phyloP scores from a whole-genome alignment of 805 yeast genomes.

The Candida patagonica region DNA sequence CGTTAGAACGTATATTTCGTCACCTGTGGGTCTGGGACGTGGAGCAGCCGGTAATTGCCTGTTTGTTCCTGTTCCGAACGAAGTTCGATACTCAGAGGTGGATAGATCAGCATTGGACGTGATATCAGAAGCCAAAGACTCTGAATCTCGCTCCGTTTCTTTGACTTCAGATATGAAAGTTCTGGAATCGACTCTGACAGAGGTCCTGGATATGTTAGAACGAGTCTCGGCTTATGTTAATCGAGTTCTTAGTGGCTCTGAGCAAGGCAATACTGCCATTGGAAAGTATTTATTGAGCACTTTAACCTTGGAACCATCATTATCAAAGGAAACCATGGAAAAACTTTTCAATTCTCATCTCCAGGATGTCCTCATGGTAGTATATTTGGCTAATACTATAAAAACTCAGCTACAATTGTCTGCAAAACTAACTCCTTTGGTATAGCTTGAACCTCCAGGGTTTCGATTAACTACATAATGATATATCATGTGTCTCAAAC shows the following conservation, averaged over 20 bases:
- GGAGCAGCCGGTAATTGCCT: constrained; percentile 38
- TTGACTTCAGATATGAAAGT: constrained; percentile 26
- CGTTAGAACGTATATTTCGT: constrained; percentile 62
- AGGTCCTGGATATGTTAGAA: constrained; percentile 31
- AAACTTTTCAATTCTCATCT: constrained; percentile 58
- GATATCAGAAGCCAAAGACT: constrained; percentile 27
- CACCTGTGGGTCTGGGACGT: constrained; percentile 54
- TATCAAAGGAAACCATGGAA: constrained; percentile 43
- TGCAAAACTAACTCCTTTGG: constrained; percentile 57
- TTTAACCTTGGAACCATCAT: constrained; percentile 30
- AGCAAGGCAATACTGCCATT: constrained; percentile 34
- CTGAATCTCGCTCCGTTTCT: constrained; percentile 24
- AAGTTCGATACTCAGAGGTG: constrained; percentile 44
- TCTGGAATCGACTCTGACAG: constrained; percentile 29
- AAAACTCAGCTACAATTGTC: constrained; percentile 77
- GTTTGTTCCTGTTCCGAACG: constrained; percentile 68
- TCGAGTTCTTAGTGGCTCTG: constrained; percentile 20
- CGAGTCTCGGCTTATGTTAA: constrained; percentile 30
- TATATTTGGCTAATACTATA: constrained; percentile 72
- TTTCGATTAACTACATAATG: too few species aligned
- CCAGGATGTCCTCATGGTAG: constrained; percentile 75
- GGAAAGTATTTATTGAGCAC: constrained; percentile 56
- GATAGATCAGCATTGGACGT: constrained; percentile 36
- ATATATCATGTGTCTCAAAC: not conserved
- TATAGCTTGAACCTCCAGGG: too few species aligned